Conservation (phyloP, 306 rosid species). For the Rosa chinensis region DNA sequence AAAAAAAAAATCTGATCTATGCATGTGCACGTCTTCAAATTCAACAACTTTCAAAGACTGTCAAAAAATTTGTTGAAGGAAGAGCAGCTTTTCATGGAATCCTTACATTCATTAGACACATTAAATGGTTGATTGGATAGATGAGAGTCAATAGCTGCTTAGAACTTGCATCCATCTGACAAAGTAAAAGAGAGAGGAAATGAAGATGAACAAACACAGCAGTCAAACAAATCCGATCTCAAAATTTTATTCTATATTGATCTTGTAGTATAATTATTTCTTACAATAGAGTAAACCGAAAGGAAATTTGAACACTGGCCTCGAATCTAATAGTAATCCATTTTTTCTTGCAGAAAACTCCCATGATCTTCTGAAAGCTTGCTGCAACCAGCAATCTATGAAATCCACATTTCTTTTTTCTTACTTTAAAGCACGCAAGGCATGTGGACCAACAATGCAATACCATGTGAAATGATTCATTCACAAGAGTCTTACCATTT, state of each 20-base stretch:
- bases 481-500: too few relatives aligned
- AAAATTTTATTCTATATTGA: neutral
- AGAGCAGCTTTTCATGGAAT: neutral
- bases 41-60: neutral
- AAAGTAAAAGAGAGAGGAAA: neutral
- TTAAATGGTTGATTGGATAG: neutral
- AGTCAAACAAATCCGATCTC: neutral
- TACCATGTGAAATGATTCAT: neutral
- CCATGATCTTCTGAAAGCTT: neutral
- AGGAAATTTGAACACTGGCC: neutral
- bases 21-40: too few relatives aligned
- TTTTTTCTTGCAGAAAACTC: neutral
- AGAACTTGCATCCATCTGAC: neutral
- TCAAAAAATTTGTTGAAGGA: neutral
- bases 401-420: neutral
- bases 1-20: too few relatives aligned
- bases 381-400: neutral
- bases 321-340: neutral
- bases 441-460: neutral
- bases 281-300: neutral
- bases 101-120: neutral
- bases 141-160: neutral
- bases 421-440: neutral
- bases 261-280: neutral
- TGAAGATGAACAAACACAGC: neutral